Percentiles rank a stretch among this genome's conserved stretches.
Evolutionary conservation across 192 early-diverging fungal genomes (phyloP).

Genomic region (Coemansia sp.): DNA sequence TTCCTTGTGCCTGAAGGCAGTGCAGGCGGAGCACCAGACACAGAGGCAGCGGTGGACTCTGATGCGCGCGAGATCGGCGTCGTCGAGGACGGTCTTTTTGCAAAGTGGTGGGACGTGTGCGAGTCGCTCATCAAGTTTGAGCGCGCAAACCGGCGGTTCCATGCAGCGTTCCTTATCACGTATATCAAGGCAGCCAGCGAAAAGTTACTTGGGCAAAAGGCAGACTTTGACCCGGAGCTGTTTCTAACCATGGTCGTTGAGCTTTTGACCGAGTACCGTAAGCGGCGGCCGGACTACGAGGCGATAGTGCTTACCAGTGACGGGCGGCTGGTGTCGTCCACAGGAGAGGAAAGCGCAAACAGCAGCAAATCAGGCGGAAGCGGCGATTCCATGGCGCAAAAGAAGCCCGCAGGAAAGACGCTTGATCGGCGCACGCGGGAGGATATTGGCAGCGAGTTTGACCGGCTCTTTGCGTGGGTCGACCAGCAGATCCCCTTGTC

Average conservation of each 20-base stretch:
- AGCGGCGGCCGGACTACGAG: conserved; percentile 55
- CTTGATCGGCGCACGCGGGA: conserved; percentile 51
- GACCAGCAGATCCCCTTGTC: conserved; percentile 48
- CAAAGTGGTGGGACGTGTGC: conserved; percentile 52
- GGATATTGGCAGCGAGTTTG: conserved; percentile 57
- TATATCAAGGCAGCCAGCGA: conserved; percentile 49
- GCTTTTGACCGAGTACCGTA: conserved; percentile 55
- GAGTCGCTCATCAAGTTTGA: conserved; percentile 44
- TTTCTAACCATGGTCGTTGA: conserved; percentile 47
- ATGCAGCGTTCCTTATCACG: conserved; percentile 36
- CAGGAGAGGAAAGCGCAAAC: background rate
- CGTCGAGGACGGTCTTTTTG: conserved; percentile 48
- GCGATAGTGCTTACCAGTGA: conserved; percentile 44
- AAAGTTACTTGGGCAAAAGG: conserved; percentile 45
- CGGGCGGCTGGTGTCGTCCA: conserved; percentile 17
- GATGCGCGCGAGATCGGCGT: conserved; percentile 40
- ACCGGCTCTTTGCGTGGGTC: conserved; percentile 55
- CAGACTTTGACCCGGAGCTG: conserved; percentile 52
- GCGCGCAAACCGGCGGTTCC: conserved; percentile 30
- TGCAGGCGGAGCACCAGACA: background rate
- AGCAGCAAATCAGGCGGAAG: conserved; percentile 9
- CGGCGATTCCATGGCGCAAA: background rate
- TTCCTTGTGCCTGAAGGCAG: conserved; percentile 31
- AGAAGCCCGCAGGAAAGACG: conserved; percentile 7
- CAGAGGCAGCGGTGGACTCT: conserved; percentile 10